phyloP scores from a whole-genome alignment of 352 stramenopile species.

The Lagenidium sp. region DNA sequence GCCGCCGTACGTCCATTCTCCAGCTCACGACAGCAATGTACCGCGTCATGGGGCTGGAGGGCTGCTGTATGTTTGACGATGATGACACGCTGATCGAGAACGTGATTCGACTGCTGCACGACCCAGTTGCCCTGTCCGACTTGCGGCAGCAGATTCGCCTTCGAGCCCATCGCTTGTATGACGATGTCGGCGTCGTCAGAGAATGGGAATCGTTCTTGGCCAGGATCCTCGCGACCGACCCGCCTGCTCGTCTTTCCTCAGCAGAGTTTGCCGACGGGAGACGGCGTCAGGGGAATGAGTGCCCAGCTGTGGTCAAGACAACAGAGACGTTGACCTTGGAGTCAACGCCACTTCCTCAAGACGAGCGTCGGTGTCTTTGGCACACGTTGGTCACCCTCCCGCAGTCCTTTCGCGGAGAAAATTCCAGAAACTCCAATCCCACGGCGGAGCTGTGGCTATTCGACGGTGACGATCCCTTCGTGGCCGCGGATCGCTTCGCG shows the following conservation, averaged over 20 bases:
- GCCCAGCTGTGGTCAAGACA: no score
- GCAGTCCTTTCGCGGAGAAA: no score
- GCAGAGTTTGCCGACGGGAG: neutral
- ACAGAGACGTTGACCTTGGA: no score
- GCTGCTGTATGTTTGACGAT: slow-evolving; percentile 14
- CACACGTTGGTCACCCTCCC: no score
- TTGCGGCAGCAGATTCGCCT: slow-evolving; percentile 19
- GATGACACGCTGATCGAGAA: slow-evolving; percentile 16
- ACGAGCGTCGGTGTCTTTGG: no score
- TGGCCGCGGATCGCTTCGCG: slow-evolving; percentile 3
- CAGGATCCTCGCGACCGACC: slow-evolving; percentile 7
- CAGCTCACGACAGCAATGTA: slow-evolving; percentile 65
- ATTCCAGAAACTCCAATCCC: no score
- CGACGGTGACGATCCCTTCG: slow-evolving; percentile 17
- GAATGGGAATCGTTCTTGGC: slow-evolving; percentile 41
- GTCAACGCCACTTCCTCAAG: no score
- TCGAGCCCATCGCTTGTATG: slow-evolving; percentile 25
- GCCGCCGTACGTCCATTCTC: slow-evolving; percentile 40
- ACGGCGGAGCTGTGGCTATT: neutral
- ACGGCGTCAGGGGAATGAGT: no score
- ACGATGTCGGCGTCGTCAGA: slow-evolving; percentile 14
- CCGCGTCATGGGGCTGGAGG: slow-evolving; percentile 26
- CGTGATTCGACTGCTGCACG: slow-evolving; percentile 19
- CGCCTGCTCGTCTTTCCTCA: slow-evolving; percentile 1
- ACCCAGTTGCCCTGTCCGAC: slow-evolving; percentile 7